Conservation (phyloP, 169 alveolate species). For the Toxoplasma gondii region DNA sequence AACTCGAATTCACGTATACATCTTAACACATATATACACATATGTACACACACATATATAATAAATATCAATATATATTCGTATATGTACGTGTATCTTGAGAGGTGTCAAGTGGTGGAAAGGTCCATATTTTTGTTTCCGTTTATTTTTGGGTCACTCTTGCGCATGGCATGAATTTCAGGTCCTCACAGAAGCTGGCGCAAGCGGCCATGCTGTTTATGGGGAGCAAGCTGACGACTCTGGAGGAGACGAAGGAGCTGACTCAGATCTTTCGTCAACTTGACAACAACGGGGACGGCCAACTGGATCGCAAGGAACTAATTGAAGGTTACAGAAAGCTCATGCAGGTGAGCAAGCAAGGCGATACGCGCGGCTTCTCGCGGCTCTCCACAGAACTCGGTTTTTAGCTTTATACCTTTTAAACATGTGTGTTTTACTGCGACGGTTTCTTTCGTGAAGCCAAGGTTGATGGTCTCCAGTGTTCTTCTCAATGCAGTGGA, state of each 20-base stretch:
- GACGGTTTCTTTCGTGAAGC: no score
- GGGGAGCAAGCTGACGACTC: slow-evolving; percentile 87
- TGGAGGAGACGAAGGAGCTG: slow-evolving; percentile 87
- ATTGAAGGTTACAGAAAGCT: slow-evolving; percentile 82
- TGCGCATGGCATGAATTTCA: slow-evolving; percentile 27
- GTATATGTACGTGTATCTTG: no score
- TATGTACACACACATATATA: not conserved
- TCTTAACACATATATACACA: no score
- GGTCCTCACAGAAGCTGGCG: slow-evolving; percentile 82
- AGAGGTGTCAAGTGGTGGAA: no score
- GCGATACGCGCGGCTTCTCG: slow-evolving; percentile 41
- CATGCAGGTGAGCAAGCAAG: slow-evolving; percentile 67
- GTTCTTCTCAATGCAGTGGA: no score
- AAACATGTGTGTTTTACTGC: no score
- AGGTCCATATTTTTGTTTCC: no score
- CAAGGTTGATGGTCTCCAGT: no score
- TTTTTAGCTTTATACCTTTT: no score
- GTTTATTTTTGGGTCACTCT: no score
- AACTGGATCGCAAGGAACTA: slow-evolving; percentile 84
- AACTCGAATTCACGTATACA: no score
- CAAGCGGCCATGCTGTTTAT: slow-evolving; percentile 89
- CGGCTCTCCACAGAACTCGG: not conserved
- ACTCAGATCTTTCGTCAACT: slow-evolving; percentile 86
- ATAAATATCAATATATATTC: not conserved
- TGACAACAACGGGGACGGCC: slow-evolving; percentile 89